Evolutionary conservation across 306 rosid species (phyloP).

Genomic region (Astragalus membranaceus): DNA sequence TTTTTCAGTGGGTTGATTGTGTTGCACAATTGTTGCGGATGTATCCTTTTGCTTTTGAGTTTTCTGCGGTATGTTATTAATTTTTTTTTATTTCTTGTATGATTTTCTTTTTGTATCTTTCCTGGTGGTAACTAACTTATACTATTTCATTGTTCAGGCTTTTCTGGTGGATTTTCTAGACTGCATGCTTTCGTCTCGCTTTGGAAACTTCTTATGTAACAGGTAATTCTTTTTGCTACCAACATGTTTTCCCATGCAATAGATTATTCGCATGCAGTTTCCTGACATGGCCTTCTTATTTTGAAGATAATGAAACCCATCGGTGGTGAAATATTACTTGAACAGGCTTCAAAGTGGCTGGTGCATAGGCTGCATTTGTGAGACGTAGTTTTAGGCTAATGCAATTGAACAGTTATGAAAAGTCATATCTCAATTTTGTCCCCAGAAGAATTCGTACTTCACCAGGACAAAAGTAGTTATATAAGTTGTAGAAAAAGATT

Average conservation of each 20-base stretch:
- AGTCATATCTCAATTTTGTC: neutral
- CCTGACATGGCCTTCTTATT: neutral
- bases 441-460: neutral
- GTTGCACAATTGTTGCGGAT: conserved; percentile 88
- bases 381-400: neutral
- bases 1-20: conserved; percentile 94
- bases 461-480: neutral
- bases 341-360: neutral
- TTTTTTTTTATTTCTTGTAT: conserved; percentile 18
- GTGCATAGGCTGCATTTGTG: conserved; percentile 17
- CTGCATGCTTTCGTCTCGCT: conserved; percentile 78
- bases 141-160: conserved; percentile 44
- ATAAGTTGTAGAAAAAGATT: too few species aligned
- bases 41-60: conserved; percentile 95
- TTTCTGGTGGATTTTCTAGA: conserved; percentile 93
- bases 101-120: conserved; percentile 1
- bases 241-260: neutral
- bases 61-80: conserved; percentile 60
- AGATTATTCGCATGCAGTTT: conserved; percentile 23
- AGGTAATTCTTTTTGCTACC: conserved; percentile 46
- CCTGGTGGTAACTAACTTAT: neutral
- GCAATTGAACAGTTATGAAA: neutral
- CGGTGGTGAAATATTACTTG: neutral
- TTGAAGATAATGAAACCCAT: neutral
- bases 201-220: conserved; percentile 94